Evolutionary conservation across 73 alveolate species (phyloP).

Genomic region (Paramecium sexaurelia): DNA sequence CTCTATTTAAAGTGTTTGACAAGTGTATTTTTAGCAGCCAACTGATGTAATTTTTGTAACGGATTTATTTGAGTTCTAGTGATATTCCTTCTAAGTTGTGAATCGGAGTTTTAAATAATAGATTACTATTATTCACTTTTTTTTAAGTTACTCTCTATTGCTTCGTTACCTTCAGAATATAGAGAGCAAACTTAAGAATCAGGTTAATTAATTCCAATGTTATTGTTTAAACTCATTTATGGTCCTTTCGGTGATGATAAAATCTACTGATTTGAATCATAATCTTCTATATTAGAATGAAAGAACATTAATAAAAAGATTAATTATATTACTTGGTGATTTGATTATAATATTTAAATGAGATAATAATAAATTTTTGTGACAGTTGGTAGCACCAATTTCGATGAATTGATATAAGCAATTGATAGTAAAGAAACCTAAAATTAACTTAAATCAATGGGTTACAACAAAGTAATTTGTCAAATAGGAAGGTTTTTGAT

Average conservation of each 20-base stretch:
- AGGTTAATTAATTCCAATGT: neutral
- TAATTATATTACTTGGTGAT: neutral
- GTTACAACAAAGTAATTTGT: neutral
- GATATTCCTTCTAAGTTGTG: neutral
- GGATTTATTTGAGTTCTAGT: neutral
- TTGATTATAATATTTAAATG: neutral
- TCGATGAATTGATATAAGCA: neutral
- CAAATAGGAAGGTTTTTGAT: neutral
- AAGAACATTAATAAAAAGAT: neutral
- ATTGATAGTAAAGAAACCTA: neutral
- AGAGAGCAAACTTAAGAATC: neutral
- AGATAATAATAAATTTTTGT: slow-evolving; percentile 33
- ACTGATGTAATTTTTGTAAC: neutral
- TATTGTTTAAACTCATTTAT: neutral
- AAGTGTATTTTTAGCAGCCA: neutral
- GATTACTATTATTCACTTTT: neutral
- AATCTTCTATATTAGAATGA: neutral
- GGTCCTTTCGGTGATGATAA: neutral
- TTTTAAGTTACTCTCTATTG: neutral
- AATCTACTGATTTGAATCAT: neutral
- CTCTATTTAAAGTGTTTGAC: neutral
- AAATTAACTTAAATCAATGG: neutral
- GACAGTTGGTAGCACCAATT: slow-evolving; percentile 38
- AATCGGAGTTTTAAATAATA: neutral
- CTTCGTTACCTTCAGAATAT: neutral